phyloP scores from a whole-genome alignment of 1,139 yeast genomes.

The Hyphopichia pseudoburtonii region DNA sequence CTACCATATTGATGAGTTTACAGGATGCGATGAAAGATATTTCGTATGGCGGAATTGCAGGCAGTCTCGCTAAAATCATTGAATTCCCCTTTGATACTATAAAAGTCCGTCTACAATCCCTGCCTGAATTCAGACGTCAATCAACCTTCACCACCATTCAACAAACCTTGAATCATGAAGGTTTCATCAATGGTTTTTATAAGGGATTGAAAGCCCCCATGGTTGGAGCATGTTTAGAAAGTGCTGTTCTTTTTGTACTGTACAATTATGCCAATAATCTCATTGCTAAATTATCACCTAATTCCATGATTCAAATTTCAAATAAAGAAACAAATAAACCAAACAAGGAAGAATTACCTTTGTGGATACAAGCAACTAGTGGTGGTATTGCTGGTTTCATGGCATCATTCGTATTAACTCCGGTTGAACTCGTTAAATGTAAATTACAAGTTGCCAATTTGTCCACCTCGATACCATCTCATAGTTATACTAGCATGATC shows the following conservation, averaged over 20 bases:
- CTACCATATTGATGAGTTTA: too few relatives aligned
- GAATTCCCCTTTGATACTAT: slow-evolving; percentile 94
- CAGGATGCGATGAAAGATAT: slow-evolving; percentile 36
- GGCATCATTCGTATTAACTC: slow-evolving; percentile 84
- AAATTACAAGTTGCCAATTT: slow-evolving; percentile 75
- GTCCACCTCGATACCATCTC: slow-evolving; percentile 8
- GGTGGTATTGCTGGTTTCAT: slow-evolving; percentile 84
- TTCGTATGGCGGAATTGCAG: slow-evolving; percentile 58
- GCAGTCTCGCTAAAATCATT: slow-evolving; percentile 78
- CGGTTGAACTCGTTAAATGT: slow-evolving; percentile 86
- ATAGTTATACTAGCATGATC: slow-evolving; percentile 34
- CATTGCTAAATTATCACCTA: slow-evolving; percentile 10
- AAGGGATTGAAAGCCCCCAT: slow-evolving; percentile 79
- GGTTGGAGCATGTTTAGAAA: slow-evolving; percentile 85
- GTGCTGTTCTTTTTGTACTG: slow-evolving; percentile 67
- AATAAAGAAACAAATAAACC: too few relatives aligned
- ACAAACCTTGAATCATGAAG: slow-evolving; percentile 64
- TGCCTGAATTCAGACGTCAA: slow-evolving; percentile 36
- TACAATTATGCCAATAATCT: slow-evolving; percentile 33
- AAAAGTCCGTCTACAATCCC: slow-evolving; percentile 82
- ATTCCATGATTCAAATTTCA: slow-evolving; percentile 1
- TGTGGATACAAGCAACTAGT: slow-evolving; percentile 49
- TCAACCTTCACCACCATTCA: slow-evolving; percentile 63
- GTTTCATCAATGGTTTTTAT: slow-evolving; percentile 49
- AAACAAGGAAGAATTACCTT: slow-evolving; percentile 18